phyloP scores from a whole-genome alignment of 1,139 yeast species.

The Suzukiozyma palmioleophila region DNA sequence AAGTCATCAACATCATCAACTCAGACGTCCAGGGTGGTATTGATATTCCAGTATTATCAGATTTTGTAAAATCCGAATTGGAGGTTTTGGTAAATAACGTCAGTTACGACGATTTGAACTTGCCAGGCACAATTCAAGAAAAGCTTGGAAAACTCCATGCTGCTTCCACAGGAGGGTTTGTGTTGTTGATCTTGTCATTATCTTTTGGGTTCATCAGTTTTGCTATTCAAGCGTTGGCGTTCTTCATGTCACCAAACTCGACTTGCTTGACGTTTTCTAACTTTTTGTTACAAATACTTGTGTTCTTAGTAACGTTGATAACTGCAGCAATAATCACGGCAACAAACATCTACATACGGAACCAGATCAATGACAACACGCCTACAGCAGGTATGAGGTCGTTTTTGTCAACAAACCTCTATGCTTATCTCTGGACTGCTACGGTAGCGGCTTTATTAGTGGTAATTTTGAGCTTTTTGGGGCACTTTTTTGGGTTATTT shows the following conservation, averaged over 20 bases:
- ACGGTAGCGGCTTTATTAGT: slow-evolving; percentile 35
- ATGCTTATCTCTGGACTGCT: slow-evolving; percentile 43
- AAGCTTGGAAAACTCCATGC: slow-evolving; percentile 28
- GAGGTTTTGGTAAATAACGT: slow-evolving; percentile 27
- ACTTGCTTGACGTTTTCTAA: slow-evolving; percentile 39
- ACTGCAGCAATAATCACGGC: slow-evolving; percentile 36
- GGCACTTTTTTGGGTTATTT: slow-evolving; percentile 43
- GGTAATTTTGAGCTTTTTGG: slow-evolving; percentile 32
- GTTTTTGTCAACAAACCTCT: slow-evolving; percentile 36
- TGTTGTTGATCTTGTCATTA: slow-evolving; percentile 25
- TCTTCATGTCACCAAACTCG: slow-evolving; percentile 32
- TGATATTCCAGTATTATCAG: slow-evolving; percentile 14
- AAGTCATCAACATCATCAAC: slow-evolving; percentile 30
- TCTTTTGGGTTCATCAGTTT: slow-evolving; percentile 25
- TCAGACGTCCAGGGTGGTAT: slow-evolving; percentile 21
- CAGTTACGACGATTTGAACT: slow-evolving; percentile 25
- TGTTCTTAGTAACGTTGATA: slow-evolving; percentile 28
- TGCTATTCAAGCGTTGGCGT: slow-evolving; percentile 27
- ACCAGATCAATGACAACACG: slow-evolving; percentile 27
- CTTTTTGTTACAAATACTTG: slow-evolving; percentile 29
- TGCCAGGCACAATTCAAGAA: slow-evolving; percentile 35
- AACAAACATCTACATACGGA: slow-evolving; percentile 25
- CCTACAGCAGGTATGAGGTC: slow-evolving; percentile 32
- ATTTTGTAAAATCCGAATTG: slow-evolving; percentile 22
- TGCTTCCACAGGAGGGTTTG: slow-evolving; percentile 25